Conservation (phyloP, 2,329 filamentous ascomycete genomes). For the Penicillium sp. region DNA sequence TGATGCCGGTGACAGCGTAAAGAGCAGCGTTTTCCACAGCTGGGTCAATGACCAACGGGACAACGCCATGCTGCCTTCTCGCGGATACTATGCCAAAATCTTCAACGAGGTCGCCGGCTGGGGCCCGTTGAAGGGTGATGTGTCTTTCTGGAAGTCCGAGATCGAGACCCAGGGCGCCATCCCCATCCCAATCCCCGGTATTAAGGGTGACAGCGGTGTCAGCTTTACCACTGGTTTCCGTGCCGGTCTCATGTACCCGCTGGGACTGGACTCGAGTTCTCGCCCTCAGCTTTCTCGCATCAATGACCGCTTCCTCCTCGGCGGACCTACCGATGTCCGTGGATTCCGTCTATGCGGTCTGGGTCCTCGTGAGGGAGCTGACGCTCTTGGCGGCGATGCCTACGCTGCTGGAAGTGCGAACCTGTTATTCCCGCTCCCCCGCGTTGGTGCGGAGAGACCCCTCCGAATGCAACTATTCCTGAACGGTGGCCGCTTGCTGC, state of each 20-base stretch:
- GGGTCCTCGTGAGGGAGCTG: conserved; percentile 81
- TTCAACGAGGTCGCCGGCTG: conserved; percentile 84
- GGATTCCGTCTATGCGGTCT: conserved; percentile 90
- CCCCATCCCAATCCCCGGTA: conserved; percentile 71
- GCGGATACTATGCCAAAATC: conserved; percentile 79
- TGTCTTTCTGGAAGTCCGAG: conserved; percentile 93
- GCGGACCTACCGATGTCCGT: conserved; percentile 90
- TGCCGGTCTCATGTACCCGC: conserved; percentile 80
- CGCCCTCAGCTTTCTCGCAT: conserved; percentile 72
- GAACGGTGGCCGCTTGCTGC: conserved; percentile 84
- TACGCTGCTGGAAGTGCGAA: conserved; percentile 89
- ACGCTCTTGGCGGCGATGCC: conserved; percentile 88
- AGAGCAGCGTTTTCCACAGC: conserved; percentile 81
- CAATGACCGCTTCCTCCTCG: conserved; percentile 94
- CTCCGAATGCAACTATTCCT: conserved; percentile 88
- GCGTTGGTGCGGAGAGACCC: conserved; percentile 78
- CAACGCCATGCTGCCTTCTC: conserved; percentile 79
- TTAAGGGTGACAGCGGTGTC: conserved; percentile 73
- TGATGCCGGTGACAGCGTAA: conserved; percentile 89
- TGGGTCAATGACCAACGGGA: conserved; percentile 82
- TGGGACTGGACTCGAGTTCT: conserved; percentile 64
- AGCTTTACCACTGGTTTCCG: conserved; percentile 82
- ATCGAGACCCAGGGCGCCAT: conserved; percentile 77
- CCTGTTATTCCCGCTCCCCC: conserved; percentile 81
- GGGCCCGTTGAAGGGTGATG: conserved; percentile 82